Conservation (phyloP, 768 basidiomycete genomes). For the Rhodotorula diobovata region DNA sequence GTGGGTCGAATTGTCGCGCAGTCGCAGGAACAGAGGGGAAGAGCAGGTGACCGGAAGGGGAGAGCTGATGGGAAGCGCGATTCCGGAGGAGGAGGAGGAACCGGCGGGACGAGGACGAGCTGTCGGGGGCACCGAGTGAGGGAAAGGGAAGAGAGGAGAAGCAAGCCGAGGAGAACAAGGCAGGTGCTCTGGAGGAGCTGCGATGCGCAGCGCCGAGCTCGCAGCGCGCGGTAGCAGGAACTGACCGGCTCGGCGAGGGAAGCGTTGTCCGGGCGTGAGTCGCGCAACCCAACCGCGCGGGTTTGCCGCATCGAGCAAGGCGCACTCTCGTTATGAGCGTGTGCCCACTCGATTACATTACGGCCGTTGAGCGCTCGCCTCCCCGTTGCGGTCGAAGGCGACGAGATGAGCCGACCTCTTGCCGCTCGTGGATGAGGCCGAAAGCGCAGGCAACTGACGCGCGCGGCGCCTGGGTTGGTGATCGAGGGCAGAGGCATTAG, state of each 20-base stretch:
- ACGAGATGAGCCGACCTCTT: neutral
- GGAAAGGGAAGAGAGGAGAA: constrained; percentile 3
- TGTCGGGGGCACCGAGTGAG: neutral
- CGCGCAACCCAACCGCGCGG: too few species aligned
- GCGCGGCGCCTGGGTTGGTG: neutral
- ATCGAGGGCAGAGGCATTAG: neutral
- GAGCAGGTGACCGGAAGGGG: neutral
- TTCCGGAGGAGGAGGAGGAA: neutral
- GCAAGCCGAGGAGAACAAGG: neutral
- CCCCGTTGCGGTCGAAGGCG: neutral
- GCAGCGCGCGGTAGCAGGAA: too few species aligned
- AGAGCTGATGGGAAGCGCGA: neutral
- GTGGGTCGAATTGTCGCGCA: neutral
- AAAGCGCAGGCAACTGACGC: neutral
- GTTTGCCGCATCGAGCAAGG: neutral
- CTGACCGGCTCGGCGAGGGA: neutral
- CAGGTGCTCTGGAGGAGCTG: neutral
- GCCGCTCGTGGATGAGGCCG: neutral
- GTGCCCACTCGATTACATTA: neutral
- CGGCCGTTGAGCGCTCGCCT: neutral
- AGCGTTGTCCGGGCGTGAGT: neutral
- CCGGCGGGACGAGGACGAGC: neutral
- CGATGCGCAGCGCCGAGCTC: neutral
- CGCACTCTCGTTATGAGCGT: neutral
- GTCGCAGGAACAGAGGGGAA: neutral